phyloP scores from a whole-genome alignment of 768 basidiomycete species.

The Pleurotus eryngii region DNA sequence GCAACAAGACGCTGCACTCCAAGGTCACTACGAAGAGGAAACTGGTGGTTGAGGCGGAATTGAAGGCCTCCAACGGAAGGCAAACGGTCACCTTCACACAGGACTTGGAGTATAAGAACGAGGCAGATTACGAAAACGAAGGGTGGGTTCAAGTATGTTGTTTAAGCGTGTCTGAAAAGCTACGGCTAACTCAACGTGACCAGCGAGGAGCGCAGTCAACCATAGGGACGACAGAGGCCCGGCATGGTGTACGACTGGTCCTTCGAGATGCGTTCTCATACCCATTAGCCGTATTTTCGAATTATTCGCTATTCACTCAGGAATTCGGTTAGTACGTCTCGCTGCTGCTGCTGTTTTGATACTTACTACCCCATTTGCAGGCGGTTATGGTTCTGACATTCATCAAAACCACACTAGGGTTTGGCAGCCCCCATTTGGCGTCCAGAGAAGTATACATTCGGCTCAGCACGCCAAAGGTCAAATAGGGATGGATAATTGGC shows the following conservation, averaged over 20 bases:
- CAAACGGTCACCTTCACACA: conserved; percentile 50
- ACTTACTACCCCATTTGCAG: conserved; percentile 10
- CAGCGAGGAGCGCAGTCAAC: conserved; percentile 52
- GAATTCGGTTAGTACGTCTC: conserved; percentile 18
- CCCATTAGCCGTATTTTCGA: conserved; percentile 37
- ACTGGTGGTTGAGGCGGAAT: conserved; percentile 47
- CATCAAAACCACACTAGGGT: conserved; percentile 26
- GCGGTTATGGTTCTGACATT: conserved; percentile 26
- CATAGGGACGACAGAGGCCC: conserved; percentile 42
- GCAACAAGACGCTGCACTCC: conserved; percentile 44
- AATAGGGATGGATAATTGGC: conserved; percentile 32
- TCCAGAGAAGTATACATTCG: conserved; percentile 22
- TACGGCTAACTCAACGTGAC: neutral
- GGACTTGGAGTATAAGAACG: conserved; percentile 44
- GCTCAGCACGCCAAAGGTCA: conserved; percentile 27
- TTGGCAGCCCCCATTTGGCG: conserved; percentile 21
- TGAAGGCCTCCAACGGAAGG: conserved; percentile 43
- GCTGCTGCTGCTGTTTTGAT: neutral
- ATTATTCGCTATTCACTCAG: conserved; percentile 24
- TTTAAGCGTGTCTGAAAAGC: neutral
- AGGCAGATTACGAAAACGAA: conserved; percentile 46
- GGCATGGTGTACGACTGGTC: conserved; percentile 41
- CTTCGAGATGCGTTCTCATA: conserved; percentile 52
- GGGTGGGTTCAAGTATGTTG: conserved; percentile 28
- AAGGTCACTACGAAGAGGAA: conserved; percentile 43